A percentile compares a stretch with the other conserved stretches of the same genome.
These are phyloP conservation scores for Chloranthus sessilifolius DNA, from an alignment of 164 flowering plant species.

Conservation along the genomic window DNA sequence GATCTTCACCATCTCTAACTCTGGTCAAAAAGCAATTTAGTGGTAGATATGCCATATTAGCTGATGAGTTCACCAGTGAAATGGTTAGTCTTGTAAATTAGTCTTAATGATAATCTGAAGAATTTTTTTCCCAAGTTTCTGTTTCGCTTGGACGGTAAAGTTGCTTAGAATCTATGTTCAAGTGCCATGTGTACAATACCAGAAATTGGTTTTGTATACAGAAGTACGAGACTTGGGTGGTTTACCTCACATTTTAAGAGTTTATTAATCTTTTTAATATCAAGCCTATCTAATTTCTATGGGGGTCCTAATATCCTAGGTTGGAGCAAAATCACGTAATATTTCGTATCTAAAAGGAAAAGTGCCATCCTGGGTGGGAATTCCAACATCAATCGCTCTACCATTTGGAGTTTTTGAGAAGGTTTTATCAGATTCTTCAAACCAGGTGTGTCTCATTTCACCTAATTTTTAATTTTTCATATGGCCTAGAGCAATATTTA, in stretches of 20 bases:
- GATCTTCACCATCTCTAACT: slow-evolving; percentile 36
- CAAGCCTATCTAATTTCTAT: too few species aligned
- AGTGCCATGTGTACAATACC: too few species aligned
- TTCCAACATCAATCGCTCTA: slow-evolving; percentile 96
- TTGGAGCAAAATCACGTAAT: slow-evolving; percentile 96
- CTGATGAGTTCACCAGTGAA: slow-evolving; percentile 77
- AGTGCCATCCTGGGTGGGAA: slow-evolving; percentile 84
- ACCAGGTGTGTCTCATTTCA: slow-evolving; percentile 69
- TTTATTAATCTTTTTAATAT: too few species aligned
- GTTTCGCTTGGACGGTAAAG: too few species aligned
- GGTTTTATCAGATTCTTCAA: slow-evolving; percentile 58
- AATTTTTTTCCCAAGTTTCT: too few species aligned
- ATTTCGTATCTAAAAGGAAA: slow-evolving; percentile 76
- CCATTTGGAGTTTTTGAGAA: slow-evolving; percentile 92
- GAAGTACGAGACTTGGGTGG: too few species aligned
- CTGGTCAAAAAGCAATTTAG: slow-evolving; percentile 61
- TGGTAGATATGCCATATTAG: slow-evolving; percentile 82
- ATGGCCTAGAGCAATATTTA: background rate
- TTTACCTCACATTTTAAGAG: too few species aligned
- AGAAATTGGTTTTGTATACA: too few species aligned
- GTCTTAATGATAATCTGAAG: background rate
- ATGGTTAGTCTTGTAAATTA: slow-evolving; percentile 74
- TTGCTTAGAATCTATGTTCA: too few species aligned
- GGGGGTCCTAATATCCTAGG: slow-evolving; percentile 36
- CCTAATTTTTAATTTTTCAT: background rate